Conservation (phyloP, 2,329 filamentous ascomycete genomes). For the Hymenoscyphus fructigenus region DNA sequence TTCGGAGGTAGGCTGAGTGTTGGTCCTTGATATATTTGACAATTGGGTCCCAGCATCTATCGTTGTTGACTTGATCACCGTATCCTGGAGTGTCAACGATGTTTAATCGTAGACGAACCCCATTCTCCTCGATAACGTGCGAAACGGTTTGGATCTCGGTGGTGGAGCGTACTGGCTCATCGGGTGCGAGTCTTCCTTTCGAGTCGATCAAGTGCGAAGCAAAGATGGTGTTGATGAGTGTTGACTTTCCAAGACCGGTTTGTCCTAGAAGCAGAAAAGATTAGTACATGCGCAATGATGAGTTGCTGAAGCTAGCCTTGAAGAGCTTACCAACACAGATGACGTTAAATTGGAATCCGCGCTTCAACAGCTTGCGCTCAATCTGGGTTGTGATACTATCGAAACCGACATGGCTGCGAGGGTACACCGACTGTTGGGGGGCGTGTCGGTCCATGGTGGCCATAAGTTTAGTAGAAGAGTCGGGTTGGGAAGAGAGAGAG, state of each 20-base stretch:
- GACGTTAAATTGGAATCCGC: conserved; percentile 99
- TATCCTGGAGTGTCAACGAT: conserved; percentile 99
- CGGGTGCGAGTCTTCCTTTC: conserved; percentile 89
- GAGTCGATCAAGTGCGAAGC: conserved; percentile 98
- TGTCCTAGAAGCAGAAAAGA: conserved; percentile 63
- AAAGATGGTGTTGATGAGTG: conserved; percentile 99
- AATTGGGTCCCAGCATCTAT: conserved; percentile 99
- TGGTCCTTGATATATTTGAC: conserved; percentile 99
- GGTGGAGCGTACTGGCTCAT: conserved; percentile 90
- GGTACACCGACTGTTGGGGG: conserved; percentile 57
- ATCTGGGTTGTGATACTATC: conserved; percentile 99
- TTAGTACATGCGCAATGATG: conserved; percentile 22
- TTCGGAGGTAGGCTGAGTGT: conserved; percentile 97
- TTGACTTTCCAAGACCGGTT: conserved; percentile 98
- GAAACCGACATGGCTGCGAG: conserved; percentile 98
- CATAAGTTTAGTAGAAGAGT: conserved; percentile 29
- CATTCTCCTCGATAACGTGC: conserved; percentile 99
- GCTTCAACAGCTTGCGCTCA: conserved; percentile 98
- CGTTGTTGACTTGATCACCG: conserved; percentile 98
- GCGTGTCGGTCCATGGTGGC: conserved; percentile 36
- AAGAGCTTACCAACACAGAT: conserved; percentile 89
- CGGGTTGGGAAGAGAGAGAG: conserved; percentile 14
- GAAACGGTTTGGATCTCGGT: conserved; percentile 98
- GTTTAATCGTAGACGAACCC: conserved; percentile 93
- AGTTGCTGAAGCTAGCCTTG: conserved; percentile 2